Base-by-base conservation (phyloP, 371 early-diverging fungal genomes). In the Parasitella parasitica region DNA sequence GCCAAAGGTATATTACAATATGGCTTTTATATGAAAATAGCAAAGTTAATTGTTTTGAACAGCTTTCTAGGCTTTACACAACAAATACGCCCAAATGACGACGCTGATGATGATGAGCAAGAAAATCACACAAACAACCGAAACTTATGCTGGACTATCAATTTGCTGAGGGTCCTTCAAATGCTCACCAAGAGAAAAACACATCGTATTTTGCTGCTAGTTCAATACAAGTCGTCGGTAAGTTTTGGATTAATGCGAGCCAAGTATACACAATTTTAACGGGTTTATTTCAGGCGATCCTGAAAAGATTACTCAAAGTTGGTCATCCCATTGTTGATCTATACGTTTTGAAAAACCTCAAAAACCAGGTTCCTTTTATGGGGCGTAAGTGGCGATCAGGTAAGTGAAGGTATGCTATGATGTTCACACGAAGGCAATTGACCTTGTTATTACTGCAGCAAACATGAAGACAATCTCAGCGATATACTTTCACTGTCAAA, bases 221-320 rank as follows among this genome's bases (percentile, higher is more conserved):
- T 94, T 4, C 93, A 93, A 60, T 93, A 91, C 82, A 94, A 93
- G 69, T 89, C 91, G 28, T 84, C 87, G 4, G 91, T 90, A 64
- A 76, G 73, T 22, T 43, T 15, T 3, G 0, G 51, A 3, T 36
- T 32, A 16, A 8, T 22, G 28, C 9, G 12, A 53, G 8, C 0
- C 9, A 4, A 1, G 4, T 22, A 2, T 46, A 36, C 22, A 18
- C 7, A 22, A 6, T 41, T 18, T 51, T 2, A 49, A 32, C 18
- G 4, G 22, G 18, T 3, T 2, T 28, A 13, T 24, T 6, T 6
- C 57, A 83, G 84, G 82, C 82, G 0, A 88, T 94, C 18, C 68
- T 94, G 30, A 94, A 92, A 66, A 76, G 91, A 26, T 72, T 91
- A 5, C 61, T 93, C 4, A 90, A 89, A 64, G 83, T 93, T 13